Base-by-base conservation (phyloP, 139 green algal genomes). In the Chlorokybus atmophyticus region DNA sequence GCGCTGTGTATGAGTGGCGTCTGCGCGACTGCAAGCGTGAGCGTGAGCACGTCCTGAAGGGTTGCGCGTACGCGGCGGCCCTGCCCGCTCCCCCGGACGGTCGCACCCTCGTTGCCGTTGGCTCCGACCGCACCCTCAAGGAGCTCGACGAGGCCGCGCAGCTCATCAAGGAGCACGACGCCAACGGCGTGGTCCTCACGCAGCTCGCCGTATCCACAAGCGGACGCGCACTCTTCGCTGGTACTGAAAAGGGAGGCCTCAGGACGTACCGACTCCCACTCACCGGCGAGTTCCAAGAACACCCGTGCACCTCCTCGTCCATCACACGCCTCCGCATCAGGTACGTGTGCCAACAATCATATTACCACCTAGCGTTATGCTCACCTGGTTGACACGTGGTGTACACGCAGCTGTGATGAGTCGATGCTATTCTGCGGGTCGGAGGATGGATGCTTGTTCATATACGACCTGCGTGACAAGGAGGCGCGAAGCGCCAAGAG, bases 1-100 rank as follows among this genome's bases (percentile, higher is more conserved):
- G 87, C 7, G 84, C 84, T 0, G 75, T 94, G 52, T 95, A 94
- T 53, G 80, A 92, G 68, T 95, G 87, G 87, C 62, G 70, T 7
- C 69, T 92, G n/a, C 55, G 67, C 3, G 75, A 83, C 57, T 75
- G 85, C 40, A 85, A 84, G 59, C 69, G 76, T 2, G 59, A 67
- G 47, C 55, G 56, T 4, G 77, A 84, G 56, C 78, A 78, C 63
- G 81, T 87, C 52, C 68, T 85, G 29, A 90, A 93, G 76, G 76
- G 78, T 4, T 84, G 79, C 66, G 74, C 66, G 54, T 92, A 92
- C 76, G 63, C 52, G 40, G 75, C 66, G 29, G 83, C 83, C 41
- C 58, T 75, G 39, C 48, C 61, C 1, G 81, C 74, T 0, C 57
- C 70, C 6, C 35, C 10, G 35, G 82, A 90, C 58, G 66, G 66